Percentiles rank a stretch among this genome's conserved stretches.
phyloP scores from a whole-genome alignment of 441 rosid species.

The Rhodomyrtus psidioides region DNA sequence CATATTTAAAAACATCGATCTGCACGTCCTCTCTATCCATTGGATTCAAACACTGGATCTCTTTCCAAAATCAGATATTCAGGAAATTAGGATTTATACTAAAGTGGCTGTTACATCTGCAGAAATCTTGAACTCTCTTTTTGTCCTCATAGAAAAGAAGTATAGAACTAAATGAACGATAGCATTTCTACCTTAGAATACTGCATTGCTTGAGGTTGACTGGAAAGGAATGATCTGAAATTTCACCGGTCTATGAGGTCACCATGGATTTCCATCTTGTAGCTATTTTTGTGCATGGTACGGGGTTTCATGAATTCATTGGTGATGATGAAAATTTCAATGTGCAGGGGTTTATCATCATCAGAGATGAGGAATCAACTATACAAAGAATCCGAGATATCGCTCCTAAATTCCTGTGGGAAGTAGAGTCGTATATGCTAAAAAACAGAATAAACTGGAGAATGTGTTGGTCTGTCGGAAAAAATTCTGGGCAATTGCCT shows the following conservation, averaged over 20 bases:
- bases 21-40: background rate
- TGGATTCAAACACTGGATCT: background rate
- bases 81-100: background rate
- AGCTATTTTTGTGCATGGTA: background rate
- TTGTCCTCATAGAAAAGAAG: background rate
- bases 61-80: background rate
- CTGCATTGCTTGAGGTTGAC: background rate
- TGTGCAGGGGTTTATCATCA: constrained; percentile 72
- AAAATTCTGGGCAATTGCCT: constrained; percentile 68
- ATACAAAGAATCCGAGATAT: constrained; percentile 45
- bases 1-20: no score
- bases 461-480: constrained; percentile 69
- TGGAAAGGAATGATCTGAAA: background rate
- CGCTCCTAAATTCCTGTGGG: constrained; percentile 80
- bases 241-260: background rate
- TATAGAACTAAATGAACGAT: background rate
- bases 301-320: background rate
- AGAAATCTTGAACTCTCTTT: background rate
- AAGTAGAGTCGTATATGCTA: constrained; percentile 41
- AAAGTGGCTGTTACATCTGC: background rate
- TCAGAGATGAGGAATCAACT: constrained; percentile 64
- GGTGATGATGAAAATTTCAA: background rate
- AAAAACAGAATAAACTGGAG: constrained; percentile 53
- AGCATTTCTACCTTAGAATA: background rate
- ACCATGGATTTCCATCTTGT: background rate